Evolutionary conservation across 257 asterid genomes (phyloP).

Genomic region (Apocynum venetum): DNA sequence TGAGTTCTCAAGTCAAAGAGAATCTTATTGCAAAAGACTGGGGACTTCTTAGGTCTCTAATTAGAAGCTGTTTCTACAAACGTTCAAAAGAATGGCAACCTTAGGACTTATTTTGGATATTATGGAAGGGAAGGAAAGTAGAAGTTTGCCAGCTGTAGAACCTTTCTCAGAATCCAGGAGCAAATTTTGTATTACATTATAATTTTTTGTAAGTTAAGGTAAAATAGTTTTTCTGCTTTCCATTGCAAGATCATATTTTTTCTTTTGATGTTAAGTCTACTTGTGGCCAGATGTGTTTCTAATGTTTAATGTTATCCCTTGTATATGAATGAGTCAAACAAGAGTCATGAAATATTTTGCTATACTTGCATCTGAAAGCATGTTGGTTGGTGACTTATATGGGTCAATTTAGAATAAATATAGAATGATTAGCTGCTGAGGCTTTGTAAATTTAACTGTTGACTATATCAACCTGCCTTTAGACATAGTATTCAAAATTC

Average conservation of each 20-base stretch:
- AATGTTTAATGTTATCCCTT: background rate
- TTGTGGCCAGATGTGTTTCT: background rate
- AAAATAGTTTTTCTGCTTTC: background rate
- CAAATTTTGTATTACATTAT: background rate
- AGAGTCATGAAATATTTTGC: background rate
- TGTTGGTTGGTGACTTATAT: background rate
- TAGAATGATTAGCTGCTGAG: too few species aligned
- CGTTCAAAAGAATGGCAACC: background rate
- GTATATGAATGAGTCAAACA: background rate
- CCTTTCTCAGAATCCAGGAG: background rate
- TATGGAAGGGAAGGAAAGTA: background rate
- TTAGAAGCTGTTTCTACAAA: background rate
- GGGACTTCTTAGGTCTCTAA: background rate
- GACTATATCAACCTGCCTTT: background rate
- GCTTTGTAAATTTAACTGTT: background rate
- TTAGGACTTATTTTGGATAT: background rate
- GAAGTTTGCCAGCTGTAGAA: background rate
- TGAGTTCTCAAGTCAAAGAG: background rate
- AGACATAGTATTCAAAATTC: slow-evolving; percentile 9
- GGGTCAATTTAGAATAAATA: too few species aligned
- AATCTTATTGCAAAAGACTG: background rate
- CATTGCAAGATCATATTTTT: background rate
- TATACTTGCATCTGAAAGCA: background rate
- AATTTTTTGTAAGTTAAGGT: background rate
- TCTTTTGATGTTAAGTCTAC: background rate